Conservation (phyloP, 495 filamentous ascomycete genomes). For the Neurospora intermedia region DNA sequence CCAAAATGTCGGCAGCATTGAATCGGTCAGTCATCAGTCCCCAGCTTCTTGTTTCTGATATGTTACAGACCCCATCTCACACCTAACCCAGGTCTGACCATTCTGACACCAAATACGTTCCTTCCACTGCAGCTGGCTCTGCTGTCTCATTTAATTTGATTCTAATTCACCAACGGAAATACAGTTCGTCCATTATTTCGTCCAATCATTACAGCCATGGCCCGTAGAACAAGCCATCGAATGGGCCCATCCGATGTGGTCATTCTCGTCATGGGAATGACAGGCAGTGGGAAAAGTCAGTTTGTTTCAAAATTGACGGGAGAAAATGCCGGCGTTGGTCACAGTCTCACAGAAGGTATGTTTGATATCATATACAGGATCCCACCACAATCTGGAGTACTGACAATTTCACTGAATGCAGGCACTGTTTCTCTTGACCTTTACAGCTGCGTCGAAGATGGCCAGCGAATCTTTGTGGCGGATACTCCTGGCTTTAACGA, state of each 20-base stretch:
- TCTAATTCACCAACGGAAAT: not conserved
- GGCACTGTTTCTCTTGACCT: not conserved
- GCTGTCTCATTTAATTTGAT: not conserved
- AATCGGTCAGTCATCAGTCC: not conserved
- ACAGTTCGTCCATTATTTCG: not conserved
- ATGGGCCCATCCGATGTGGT: not conserved
- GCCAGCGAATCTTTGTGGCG: constrained; percentile 17
- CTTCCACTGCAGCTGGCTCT: not conserved
- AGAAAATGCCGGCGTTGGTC: constrained; percentile 12
- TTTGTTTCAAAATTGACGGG: constrained; percentile 23
- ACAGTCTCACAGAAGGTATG: constrained; percentile 18
- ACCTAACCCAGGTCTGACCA: not conserved
- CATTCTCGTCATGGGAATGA: constrained; percentile 25
- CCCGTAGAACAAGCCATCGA: not conserved
- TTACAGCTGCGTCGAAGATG: constrained; percentile 7
- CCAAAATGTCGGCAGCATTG: not conserved
- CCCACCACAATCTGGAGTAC: not conserved
- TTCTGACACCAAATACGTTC: not conserved
- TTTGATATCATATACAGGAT: not conserved
- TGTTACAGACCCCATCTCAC: not conserved
- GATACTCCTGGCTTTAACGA: constrained; percentile 41
- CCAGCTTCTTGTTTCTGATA: not conserved
- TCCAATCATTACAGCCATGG: not conserved
- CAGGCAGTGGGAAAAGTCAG: constrained; percentile 29
- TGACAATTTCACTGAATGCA: not conserved